These are phyloP conservation scores for Hypoxylon sp. DNA, from an alignment of 2,329 filamentous ascomycete species.

Conservation along the genomic window DNA sequence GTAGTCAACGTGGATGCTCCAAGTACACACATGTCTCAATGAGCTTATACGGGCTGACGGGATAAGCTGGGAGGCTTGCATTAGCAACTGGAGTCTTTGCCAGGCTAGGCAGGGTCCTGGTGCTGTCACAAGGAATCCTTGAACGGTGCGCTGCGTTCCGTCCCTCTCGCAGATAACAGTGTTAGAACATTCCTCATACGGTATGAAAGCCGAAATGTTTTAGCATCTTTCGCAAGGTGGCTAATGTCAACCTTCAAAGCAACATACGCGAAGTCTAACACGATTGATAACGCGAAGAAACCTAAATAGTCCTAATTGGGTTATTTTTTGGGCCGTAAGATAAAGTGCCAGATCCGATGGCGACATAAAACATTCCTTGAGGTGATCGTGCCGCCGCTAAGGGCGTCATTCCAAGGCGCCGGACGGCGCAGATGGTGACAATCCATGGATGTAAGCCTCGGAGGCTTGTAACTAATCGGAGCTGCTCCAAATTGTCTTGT, in stretches of 20 bases:
- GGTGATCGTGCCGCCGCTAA: constrained; percentile 6
- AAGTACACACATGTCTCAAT: constrained; percentile 20
- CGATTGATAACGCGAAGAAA: constrained; percentile 3
- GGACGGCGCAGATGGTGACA: constrained; percentile 22
- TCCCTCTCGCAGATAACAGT: constrained; percentile 31
- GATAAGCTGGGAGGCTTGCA: constrained; percentile 36
- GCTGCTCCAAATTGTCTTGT: constrained; percentile 8
- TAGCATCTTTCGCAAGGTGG: constrained; percentile 29
- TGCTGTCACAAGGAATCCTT: constrained; percentile 34
- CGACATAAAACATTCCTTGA: constrained; percentile 16
- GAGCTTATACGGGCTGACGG: constrained; percentile 12
- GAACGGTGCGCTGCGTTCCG: constrained; percentile 20
- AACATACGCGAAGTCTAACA: constrained; percentile 9
- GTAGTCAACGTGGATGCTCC: constrained; percentile 29
- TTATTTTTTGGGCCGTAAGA: not conserved
- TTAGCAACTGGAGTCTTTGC: constrained; percentile 23
- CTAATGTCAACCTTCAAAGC: constrained; percentile 21
- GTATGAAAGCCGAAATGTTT: constrained; percentile 29
- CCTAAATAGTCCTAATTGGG: constrained; percentile 7
- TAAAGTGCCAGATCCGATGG: constrained; percentile 26
- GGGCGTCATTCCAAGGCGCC: not conserved
- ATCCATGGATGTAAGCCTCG: constrained; percentile 26
- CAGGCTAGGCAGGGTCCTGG: constrained; percentile 17
- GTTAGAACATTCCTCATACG: constrained; percentile 36
- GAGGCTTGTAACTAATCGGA: constrained; percentile 27